These are phyloP conservation scores for Tylopilus rubrobrunneus DNA, from an alignment of 768 basidiomycete species.

Conservation along the genomic window DNA sequence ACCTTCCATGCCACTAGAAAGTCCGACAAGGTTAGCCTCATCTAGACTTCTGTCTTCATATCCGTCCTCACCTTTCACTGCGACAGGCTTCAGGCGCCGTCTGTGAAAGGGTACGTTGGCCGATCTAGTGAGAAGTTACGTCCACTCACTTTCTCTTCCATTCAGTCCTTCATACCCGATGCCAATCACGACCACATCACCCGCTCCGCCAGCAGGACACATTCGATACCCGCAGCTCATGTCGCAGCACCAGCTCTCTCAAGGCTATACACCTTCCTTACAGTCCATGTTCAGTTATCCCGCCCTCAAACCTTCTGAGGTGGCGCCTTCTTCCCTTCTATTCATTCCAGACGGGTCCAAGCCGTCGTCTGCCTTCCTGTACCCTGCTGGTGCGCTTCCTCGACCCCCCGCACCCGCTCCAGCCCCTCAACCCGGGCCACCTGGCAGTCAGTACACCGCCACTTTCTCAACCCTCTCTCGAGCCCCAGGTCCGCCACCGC, in stretches of 20 bases:
- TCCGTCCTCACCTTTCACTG: constrained; percentile 29
- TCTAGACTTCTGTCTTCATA: constrained; percentile 33
- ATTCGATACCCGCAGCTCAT: constrained; percentile 69
- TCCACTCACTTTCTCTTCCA: constrained; percentile 14
- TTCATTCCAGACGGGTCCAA: constrained; percentile 37
- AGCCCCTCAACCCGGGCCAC: constrained; percentile 5
- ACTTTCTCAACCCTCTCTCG: constrained; percentile 28
- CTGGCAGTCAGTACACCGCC: constrained; percentile 15
- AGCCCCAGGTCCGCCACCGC: constrained; percentile 19
- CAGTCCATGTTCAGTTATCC: constrained; percentile 64
- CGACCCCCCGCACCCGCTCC: constrained; percentile 29
- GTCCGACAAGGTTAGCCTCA: constrained; percentile 52
- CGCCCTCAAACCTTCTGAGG: constrained; percentile 31
- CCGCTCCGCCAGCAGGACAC: constrained; percentile 45
- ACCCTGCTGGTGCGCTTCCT: constrained; percentile 35
- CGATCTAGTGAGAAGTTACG: background rate
- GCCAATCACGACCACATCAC: constrained; percentile 68
- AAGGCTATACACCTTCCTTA: constrained; percentile 76
- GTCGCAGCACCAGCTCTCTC: constrained; percentile 72
- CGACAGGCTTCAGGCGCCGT: constrained; percentile 26
- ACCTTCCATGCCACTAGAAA: constrained; percentile 59
- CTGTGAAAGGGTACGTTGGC: constrained; percentile 35
- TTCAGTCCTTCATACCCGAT: constrained; percentile 41
- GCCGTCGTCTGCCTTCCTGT: constrained; percentile 23
- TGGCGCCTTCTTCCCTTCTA: constrained; percentile 41